Percentiles rank a stretch among this genome's conserved stretches.
Evolutionary conservation across 768 basidiomycete genomes (phyloP).

Genomic region (Thelephora aurantiotincta): DNA sequence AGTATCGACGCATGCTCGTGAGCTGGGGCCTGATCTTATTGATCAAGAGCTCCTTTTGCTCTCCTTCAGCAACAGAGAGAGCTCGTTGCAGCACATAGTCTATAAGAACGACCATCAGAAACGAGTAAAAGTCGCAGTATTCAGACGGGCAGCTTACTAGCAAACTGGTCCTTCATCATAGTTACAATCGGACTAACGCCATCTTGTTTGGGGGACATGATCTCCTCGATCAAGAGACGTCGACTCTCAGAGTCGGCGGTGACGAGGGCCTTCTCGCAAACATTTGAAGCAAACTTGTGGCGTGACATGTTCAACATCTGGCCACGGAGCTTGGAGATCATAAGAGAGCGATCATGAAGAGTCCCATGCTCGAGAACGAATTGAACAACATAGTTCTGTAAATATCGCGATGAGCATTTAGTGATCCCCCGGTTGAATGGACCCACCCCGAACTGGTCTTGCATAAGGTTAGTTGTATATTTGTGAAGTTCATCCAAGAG

Average conservation of each 20-base stretch:
- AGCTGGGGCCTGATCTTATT: slow-evolving; percentile 53
- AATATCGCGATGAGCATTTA: slow-evolving; percentile 8
- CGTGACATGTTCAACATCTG: slow-evolving; percentile 69
- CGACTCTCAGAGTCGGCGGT: slow-evolving; percentile 53
- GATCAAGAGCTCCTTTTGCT: slow-evolving; percentile 57
- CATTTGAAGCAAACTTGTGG: slow-evolving; percentile 93
- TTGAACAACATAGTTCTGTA: slow-evolving; percentile 89
- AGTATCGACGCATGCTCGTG: slow-evolving; percentile 53
- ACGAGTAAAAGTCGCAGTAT: not conserved
- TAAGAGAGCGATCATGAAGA: slow-evolving; percentile 47
- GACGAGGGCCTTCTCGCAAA: slow-evolving; percentile 80
- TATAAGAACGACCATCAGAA: slow-evolving; percentile 15
- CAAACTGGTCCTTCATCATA: slow-evolving; percentile 81
- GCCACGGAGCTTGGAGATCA: slow-evolving; percentile 59
- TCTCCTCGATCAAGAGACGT: slow-evolving; percentile 63
- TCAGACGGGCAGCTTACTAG: slow-evolving; percentile 39
- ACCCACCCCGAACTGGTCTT: slow-evolving; percentile 82
- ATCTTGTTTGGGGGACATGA: slow-evolving; percentile 51
- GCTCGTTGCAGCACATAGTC: slow-evolving; percentile 84
- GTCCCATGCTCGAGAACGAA: slow-evolving; percentile 78
- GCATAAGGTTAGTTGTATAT: slow-evolving; percentile 59
- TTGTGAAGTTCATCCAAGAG: slow-evolving; percentile 76
- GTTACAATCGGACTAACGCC: slow-evolving; percentile 53
- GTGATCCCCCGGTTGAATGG: not conserved
- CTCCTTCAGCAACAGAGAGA: slow-evolving; percentile 48